Evolutionary conservation across 129 eudicot genomes (phyloP).

Genomic region (Pulicaria dysenterica): DNA sequence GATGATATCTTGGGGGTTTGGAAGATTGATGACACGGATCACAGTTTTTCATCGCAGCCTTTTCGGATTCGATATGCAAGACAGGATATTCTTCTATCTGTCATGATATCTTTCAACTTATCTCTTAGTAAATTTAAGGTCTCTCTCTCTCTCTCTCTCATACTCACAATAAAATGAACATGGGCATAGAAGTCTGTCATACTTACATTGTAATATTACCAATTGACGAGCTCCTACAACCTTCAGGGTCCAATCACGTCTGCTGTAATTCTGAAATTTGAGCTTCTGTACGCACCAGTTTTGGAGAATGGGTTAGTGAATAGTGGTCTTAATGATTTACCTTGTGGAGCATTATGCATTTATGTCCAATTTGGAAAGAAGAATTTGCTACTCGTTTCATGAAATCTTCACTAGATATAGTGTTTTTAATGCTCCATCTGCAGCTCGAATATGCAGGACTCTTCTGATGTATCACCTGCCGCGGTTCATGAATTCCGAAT

Average conservation of each 20-base stretch:
- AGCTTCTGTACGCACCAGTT: constrained; percentile 83
- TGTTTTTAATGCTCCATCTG: constrained; percentile 49
- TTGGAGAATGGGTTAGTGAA: constrained; percentile 72
- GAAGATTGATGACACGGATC: constrained; percentile 90
- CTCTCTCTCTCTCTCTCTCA: constrained; percentile 25
- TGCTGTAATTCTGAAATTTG: constrained; percentile 87
- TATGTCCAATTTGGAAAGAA: neutral
- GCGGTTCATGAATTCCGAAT: constrained; percentile 95
- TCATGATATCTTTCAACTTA: constrained; percentile 91
- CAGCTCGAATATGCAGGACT: constrained; percentile 77
- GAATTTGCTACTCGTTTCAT: neutral
- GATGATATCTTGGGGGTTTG: constrained; percentile 83
- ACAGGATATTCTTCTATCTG: constrained; percentile 88
- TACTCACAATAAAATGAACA: constrained; percentile 6
- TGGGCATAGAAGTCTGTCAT: constrained; percentile 8
- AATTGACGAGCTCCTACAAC: constrained; percentile 24
- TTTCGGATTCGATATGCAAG: constrained; percentile 92
- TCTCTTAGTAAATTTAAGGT: constrained; percentile 81
- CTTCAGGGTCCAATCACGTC: constrained; percentile 77
- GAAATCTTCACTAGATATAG: constrained; percentile 26
- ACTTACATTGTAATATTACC: constrained; percentile 8
- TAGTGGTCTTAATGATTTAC: constrained; percentile 16
- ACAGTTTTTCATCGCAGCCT: constrained; percentile 95
- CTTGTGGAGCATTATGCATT: neutral
- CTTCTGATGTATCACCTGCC: constrained; percentile 70